phyloP scores from a whole-genome alignment of 768 basidiomycete genomes.

The Rubroboletus satanas region DNA sequence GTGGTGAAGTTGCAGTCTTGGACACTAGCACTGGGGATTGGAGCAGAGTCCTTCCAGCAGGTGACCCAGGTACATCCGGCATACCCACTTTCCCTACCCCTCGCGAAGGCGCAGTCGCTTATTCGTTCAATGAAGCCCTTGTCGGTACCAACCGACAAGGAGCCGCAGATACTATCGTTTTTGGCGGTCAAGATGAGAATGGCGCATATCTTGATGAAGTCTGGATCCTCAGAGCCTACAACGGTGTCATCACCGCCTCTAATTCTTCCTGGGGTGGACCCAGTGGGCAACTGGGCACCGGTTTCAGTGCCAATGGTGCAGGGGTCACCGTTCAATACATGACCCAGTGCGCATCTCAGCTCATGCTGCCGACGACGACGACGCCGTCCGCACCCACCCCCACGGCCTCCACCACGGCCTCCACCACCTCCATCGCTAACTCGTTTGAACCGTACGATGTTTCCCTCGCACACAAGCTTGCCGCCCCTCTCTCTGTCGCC shows the following conservation, averaged over 20 bases:
- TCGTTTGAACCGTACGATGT: slow-evolving; percentile 36
- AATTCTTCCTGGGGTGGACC: slow-evolving; percentile 64
- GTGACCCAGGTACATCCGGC: slow-evolving; percentile 55
- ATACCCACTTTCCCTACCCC: slow-evolving; percentile 54
- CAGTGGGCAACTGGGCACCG: slow-evolving; percentile 56
- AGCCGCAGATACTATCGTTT: slow-evolving; percentile 70
- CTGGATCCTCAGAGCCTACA: slow-evolving; percentile 76
- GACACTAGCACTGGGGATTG: slow-evolving; percentile 59
- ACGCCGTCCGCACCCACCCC: slow-evolving; percentile 19
- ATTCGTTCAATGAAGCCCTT: slow-evolving; percentile 51
- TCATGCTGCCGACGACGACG: slow-evolving; percentile 24
- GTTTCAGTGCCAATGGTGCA: slow-evolving; percentile 59
- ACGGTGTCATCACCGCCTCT: slow-evolving; percentile 53
- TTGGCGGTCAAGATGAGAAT: slow-evolving; percentile 66
- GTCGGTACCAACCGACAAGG: slow-evolving; percentile 49
- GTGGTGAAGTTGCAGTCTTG: slow-evolving; percentile 72
- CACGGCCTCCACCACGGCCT: slow-evolving; percentile 9
- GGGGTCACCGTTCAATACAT: slow-evolving; percentile 64
- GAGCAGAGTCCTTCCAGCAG: slow-evolving; percentile 71
- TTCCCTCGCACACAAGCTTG: slow-evolving; percentile 44
- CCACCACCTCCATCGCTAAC: slow-evolving; percentile 10
- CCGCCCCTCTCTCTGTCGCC: slow-evolving; percentile 47
- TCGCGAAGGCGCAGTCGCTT: slow-evolving; percentile 65
- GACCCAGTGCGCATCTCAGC: slow-evolving; percentile 51
- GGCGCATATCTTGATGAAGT: slow-evolving; percentile 71